Conservation (phyloP, 2,329 filamentous ascomycete genomes). For the Claviceps sorghi region DNA sequence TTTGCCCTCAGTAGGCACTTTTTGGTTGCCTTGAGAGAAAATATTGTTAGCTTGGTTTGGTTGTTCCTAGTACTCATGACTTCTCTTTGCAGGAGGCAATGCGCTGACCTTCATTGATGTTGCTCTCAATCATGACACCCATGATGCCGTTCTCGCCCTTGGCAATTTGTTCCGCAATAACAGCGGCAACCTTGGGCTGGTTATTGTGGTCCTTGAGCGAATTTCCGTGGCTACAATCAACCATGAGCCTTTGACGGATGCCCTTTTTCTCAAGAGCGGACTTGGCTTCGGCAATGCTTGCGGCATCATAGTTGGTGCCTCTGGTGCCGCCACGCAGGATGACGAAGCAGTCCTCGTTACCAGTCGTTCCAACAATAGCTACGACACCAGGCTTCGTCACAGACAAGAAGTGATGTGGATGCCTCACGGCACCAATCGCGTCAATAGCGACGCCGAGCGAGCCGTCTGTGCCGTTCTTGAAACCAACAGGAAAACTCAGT, state of each 20-base stretch:
- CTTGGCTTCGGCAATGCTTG: conserved; percentile 65
- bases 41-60: not conserved
- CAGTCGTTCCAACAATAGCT: conserved; percentile 81
- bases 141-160: conserved; percentile 79
- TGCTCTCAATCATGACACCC: conserved; percentile 97
- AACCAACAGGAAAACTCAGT: conserved; percentile 92
- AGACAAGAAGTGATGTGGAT: conserved; percentile 93
- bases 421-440: conserved; percentile 72
- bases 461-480: conserved; percentile 98
- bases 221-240: conserved; percentile 96
- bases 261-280: conserved; percentile 66
- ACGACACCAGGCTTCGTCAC: conserved; percentile 96
- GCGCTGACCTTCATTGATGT: conserved; percentile 62
- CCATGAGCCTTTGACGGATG: conserved; percentile 67
- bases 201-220: conserved; percentile 96
- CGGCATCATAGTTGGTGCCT: conserved; percentile 86
- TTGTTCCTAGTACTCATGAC: too few species aligned
- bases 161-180: conserved; percentile 69
- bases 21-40: conserved; percentile 44
- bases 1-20: conserved; percentile 72
- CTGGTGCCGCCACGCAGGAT: conserved; percentile 83
- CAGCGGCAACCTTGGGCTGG: conserved; percentile 64
- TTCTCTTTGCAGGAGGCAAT: not conserved
- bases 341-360: conserved; percentile 95
- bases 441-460: conserved; percentile 85